Evolutionary conservation across 306 rosid genomes (phyloP).

Genomic region (Cucurbita moschata): DNA sequence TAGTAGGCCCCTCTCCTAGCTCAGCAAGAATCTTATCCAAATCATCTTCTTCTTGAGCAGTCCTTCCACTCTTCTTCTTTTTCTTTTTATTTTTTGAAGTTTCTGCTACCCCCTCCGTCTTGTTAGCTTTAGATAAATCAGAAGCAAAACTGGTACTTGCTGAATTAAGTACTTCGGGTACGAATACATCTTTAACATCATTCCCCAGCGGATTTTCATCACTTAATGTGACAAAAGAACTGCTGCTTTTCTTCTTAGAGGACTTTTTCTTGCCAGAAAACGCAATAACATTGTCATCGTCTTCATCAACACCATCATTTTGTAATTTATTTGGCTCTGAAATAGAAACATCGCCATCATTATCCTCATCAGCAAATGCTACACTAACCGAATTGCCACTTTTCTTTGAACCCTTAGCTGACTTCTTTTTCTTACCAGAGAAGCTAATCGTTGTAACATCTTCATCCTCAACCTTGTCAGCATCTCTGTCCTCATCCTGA

Average conservation of each 20-base stretch:
- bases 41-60: constrained; percentile 96
- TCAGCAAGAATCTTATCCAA: constrained; percentile 85
- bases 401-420: constrained; percentile 51
- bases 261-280: constrained; percentile 88
- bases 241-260: constrained; percentile 52
- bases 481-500: constrained; percentile 31
- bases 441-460: constrained; percentile 40
- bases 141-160: constrained; percentile 20
- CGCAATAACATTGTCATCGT: constrained; percentile 25
- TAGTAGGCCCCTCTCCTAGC: constrained; percentile 55
- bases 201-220: constrained; percentile 24
- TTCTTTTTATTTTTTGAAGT: constrained; percentile 74
- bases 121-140: constrained; percentile 19
- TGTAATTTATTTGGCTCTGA: constrained; percentile 25
- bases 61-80: constrained; percentile 89
- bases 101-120: constrained; percentile 43
- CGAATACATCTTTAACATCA: constrained; percentile 26
- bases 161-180: constrained; percentile 25
- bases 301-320: constrained; percentile 31
- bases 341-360: constrained; percentile 22
- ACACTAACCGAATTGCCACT: constrained; percentile 23
- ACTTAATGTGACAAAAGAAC: constrained; percentile 20
- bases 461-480: constrained; percentile 36
- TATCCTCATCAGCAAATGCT: constrained; percentile 33
- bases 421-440: constrained; percentile 84